A percentile compares a stretch with the other conserved stretches of the same genome.
Conservation (phyloP, 257 asterid genomes). For the Thymus quinquecostatus region DNA sequence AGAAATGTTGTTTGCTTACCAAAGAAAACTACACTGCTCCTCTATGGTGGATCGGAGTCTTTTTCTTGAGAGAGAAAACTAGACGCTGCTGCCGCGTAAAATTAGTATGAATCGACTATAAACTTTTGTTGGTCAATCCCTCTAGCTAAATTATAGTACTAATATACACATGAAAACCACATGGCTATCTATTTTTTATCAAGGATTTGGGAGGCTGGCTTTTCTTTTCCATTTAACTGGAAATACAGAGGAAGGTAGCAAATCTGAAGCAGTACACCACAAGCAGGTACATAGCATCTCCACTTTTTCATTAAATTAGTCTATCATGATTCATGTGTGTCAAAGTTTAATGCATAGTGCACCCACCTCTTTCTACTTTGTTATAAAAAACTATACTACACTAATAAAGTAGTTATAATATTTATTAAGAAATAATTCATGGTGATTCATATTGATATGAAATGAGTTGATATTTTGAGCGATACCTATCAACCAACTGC, state of each 20-base stretch:
- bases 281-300: neutral
- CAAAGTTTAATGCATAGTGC: slow-evolving; percentile 3
- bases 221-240: neutral
- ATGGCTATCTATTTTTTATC: neutral
- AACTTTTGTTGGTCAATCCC: neutral
- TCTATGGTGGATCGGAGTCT: neutral
- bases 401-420: slow-evolving; percentile 15
- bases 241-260: slow-evolving; percentile 1
- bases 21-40: neutral
- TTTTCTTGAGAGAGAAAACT: neutral
- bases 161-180: neutral
- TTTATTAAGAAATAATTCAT: neutral
- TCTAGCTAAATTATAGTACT: neutral
- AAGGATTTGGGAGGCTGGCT: neutral
- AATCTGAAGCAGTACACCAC: neutral
- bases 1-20: neutral
- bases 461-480: slow-evolving; percentile 28
- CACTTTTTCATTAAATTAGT: neutral
- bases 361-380: slow-evolving; percentile 20
- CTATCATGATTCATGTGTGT: slow-evolving; percentile 17
- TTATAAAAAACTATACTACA: neutral
- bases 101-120: neutral
- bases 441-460: slow-evolving; percentile 29
- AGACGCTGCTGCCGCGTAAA: neutral
- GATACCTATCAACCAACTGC: slow-evolving; percentile 19